These are phyloP conservation scores for Plantago ovata DNA, from an alignment of 257 asterid genomes.

Conservation along the genomic window DNA sequence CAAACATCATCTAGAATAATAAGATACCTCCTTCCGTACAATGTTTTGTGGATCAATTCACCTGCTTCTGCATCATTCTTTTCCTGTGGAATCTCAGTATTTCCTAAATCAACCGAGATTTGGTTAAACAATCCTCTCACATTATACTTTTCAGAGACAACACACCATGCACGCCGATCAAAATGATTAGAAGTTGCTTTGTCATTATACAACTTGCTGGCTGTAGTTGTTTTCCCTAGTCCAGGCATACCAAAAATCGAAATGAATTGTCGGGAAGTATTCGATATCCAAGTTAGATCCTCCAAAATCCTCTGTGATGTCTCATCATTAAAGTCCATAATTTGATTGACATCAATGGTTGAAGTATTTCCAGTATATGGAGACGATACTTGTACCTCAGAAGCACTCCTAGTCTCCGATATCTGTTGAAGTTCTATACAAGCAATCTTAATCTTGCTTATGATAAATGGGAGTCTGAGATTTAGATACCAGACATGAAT, in stretches of 20 bases:
- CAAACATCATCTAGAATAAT: constrained; percentile 8
- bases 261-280: background rate
- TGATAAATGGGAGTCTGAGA: background rate
- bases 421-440: background rate
- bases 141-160: constrained; percentile 1
- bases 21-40: background rate
- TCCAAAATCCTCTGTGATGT: background rate
- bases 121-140: too few relatives aligned
- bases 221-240: constrained; percentile 4
- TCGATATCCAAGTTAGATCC: background rate
- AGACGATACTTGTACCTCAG: background rate
- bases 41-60: background rate
- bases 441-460: background rate
- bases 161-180: constrained; percentile 6
- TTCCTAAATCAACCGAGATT: too few relatives aligned
- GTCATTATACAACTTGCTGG: background rate
- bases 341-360: background rate
- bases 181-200: background rate
- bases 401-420: background rate
- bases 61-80: background rate
- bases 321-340: background rate
- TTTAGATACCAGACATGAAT: background rate
- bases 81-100: too few relatives aligned
- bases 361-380: too few relatives aligned
- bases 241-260: background rate